Conservation (phyloP, 148 eudicot species). For the Cornus controversa region DNA sequence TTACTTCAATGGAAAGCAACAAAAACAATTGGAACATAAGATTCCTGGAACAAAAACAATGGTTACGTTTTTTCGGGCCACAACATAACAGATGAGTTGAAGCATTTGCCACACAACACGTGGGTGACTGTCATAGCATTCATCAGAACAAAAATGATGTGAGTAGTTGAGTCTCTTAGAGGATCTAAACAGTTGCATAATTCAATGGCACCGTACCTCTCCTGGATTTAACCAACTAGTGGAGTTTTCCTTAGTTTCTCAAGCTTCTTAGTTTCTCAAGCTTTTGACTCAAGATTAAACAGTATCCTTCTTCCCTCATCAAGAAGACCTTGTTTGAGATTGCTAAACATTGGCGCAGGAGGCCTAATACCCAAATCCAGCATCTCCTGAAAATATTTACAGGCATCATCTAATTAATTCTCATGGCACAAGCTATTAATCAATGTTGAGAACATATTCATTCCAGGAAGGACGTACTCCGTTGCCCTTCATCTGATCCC, state of each 20-base stretch:
- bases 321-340: slow-evolving; percentile 59
- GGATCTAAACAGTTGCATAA: not conserved
- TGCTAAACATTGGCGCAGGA: slow-evolving; percentile 60
- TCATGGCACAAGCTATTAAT: slow-evolving; percentile 61
- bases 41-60: no score
- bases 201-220: slow-evolving; percentile 1
- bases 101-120: no score
- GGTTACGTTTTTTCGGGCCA: no score
- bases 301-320: slow-evolving; percentile 64
- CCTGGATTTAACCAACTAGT: slow-evolving; percentile 29
- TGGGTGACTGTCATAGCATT: no score
- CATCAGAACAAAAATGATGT: not conserved
- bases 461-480: slow-evolving; percentile 67
- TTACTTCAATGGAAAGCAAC: not conserved
- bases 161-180: not conserved
- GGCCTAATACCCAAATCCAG: slow-evolving; percentile 82
- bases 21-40: not conserved
- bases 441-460: slow-evolving; percentile 72
- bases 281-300: slow-evolving; percentile 35
- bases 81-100: no score
- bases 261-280: no score
- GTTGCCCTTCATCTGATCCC: slow-evolving; percentile 75
- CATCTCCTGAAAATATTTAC: slow-evolving; percentile 68
- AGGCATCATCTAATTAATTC: slow-evolving; percentile 64
- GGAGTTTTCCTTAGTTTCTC: slow-evolving; percentile 50